These are phyloP conservation scores for Saccharomyces hybrid DNA, from an alignment of 1,139 yeast genomes.

Conservation along the genomic window DNA sequence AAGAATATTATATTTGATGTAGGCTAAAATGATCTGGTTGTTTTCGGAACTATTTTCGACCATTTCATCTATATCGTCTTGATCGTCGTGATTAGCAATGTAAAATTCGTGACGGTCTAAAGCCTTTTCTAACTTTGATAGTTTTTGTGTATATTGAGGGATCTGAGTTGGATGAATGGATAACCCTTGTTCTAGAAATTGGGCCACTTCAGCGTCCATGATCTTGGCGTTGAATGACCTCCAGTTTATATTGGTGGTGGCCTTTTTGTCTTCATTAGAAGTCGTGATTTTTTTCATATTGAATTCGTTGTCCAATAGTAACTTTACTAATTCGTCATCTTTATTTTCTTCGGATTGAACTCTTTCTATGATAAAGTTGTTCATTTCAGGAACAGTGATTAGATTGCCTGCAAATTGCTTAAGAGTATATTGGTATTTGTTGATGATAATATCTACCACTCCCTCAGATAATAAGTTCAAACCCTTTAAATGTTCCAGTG, in stretches of 20 bases:
- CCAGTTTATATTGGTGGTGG: conserved; percentile 50
- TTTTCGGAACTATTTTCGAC: conserved; percentile 50
- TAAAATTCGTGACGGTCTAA: conserved; percentile 44
- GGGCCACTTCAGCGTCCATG: conserved; percentile 65
- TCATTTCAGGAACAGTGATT: conserved; percentile 20
- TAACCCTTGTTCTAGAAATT: conserved; percentile 37
- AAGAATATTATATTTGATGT: conserved; percentile 59
- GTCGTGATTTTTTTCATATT: conserved; percentile 16
- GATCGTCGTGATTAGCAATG: conserved; percentile 34
- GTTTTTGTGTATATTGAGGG: conserved; percentile 40
- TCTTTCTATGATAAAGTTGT: conserved; percentile 15
- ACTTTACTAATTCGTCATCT: conserved; percentile 37
- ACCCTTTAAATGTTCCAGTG: conserved; percentile 17
- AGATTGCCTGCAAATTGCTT: conserved; percentile 24
- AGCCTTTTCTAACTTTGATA: conserved; percentile 52
- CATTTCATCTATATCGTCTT: conserved; percentile 28
- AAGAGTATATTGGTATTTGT: conserved; percentile 26
- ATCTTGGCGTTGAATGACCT: conserved; percentile 63
- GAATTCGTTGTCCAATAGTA: conserved; percentile 36
- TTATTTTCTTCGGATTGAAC: conserved; percentile 26
- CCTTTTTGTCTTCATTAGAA: conserved; percentile 20
- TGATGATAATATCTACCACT: conserved; percentile 16
- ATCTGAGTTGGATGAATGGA: conserved; percentile 26
- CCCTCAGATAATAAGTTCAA: conserved; percentile 11
- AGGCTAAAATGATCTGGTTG: conserved; percentile 68